These are phyloP conservation scores for Coemansia sp. DNA, from an alignment of 192 early-diverging fungal species.

Conservation along the genomic window DNA sequence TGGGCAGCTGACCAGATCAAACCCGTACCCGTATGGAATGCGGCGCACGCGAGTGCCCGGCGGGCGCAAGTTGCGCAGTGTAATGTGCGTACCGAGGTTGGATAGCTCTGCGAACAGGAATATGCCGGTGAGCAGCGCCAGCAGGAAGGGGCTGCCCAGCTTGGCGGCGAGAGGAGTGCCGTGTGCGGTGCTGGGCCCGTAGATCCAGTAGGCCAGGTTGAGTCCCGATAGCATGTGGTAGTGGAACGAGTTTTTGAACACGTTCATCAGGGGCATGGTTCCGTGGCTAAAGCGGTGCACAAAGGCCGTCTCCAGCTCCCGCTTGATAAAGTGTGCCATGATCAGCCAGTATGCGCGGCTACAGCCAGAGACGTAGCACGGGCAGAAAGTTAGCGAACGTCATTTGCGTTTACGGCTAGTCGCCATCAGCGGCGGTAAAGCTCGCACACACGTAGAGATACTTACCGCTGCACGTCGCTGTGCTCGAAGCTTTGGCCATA, in stretches of 20 bases:
- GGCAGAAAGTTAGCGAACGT: background rate
- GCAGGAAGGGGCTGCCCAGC: slow-evolving; percentile 46
- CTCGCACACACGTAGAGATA: slow-evolving; percentile 12
- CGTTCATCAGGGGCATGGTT: slow-evolving; percentile 94
- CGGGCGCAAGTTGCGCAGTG: slow-evolving; percentile 90
- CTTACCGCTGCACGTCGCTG: slow-evolving; percentile 71
- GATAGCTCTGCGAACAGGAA: slow-evolving; percentile 74
- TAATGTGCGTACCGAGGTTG: slow-evolving; percentile 84
- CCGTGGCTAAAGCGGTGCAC: slow-evolving; percentile 93
- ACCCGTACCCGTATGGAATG: slow-evolving; percentile 93
- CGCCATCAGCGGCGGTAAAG: background rate
- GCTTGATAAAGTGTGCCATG: slow-evolving; percentile 89
- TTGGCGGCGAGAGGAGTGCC: slow-evolving; percentile 41
- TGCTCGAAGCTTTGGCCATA: slow-evolving; percentile 72
- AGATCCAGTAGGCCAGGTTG: slow-evolving; percentile 85
- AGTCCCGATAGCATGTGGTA: slow-evolving; percentile 90
- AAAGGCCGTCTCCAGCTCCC: slow-evolving; percentile 91
- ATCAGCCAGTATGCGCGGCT: slow-evolving; percentile 70
- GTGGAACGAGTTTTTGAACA: slow-evolving; percentile 95
- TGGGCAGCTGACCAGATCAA: slow-evolving; percentile 85
- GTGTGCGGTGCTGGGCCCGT: slow-evolving; percentile 76
- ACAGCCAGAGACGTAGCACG: slow-evolving; percentile 13
- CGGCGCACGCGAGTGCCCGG: slow-evolving; percentile 81
- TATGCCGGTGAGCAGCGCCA: slow-evolving; percentile 31
- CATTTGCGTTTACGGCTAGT: background rate